These are phyloP conservation scores for Silene vulgaris DNA, from an alignment of 179 eudicot species.

Conservation along the genomic window DNA sequence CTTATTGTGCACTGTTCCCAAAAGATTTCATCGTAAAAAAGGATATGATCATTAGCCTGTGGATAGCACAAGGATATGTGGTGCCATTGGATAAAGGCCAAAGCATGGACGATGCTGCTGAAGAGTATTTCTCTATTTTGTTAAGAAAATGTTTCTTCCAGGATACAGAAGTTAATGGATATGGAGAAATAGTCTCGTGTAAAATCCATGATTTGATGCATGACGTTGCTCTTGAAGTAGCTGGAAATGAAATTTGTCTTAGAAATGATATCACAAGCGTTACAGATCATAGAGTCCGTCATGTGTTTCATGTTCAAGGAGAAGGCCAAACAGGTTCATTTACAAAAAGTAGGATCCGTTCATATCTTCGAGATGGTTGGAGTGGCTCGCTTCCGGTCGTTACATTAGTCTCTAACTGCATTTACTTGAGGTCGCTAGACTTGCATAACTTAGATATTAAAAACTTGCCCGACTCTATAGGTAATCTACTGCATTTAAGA, in stretches of 20 bases:
- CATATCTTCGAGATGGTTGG: conserved; percentile 17
- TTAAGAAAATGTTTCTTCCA: conserved; percentile 24
- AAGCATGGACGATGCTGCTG: conserved; percentile 18
- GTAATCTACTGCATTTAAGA: conserved; percentile 17
- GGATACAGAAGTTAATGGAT: neutral
- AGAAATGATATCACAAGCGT: neutral
- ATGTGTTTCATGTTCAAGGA: conserved; percentile 6
- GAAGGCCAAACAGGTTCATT: conserved; percentile 5
- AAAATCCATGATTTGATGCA: conserved; percentile 32
- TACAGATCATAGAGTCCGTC: conserved; percentile 5
- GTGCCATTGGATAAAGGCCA: neutral
- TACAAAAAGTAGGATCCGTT: conserved; percentile 11
- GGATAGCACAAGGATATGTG: conserved; percentile 12
- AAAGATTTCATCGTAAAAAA: conserved; percentile 11
- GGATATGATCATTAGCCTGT: conserved; percentile 8
- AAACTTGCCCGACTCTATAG: conserved; percentile 18
- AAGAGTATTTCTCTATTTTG: conserved; percentile 14
- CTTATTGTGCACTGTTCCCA: conserved; percentile 24
- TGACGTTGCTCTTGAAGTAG: conserved; percentile 22
- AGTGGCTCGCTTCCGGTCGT: conserved; percentile 13
- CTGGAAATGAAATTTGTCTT: conserved; percentile 10
- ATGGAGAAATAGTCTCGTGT: neutral
- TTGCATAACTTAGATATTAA: conserved; percentile 15
- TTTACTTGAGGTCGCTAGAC: conserved; percentile 13
- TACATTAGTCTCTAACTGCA: conserved; percentile 12